phyloP scores from a whole-genome alignment of 129 eudicot species.

The Chrysanthemum makinoi region DNA sequence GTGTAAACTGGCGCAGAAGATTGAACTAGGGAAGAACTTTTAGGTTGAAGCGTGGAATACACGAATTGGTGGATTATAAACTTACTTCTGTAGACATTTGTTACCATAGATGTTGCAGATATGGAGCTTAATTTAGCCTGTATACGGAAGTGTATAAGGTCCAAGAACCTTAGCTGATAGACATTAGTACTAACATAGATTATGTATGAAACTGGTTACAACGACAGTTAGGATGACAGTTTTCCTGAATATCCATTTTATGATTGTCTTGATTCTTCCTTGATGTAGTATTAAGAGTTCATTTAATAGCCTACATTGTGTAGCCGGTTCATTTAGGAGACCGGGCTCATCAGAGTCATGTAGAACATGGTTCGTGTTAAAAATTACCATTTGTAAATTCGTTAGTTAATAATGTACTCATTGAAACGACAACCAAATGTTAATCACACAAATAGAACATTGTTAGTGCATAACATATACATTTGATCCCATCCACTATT shows the following conservation, averaged over 20 bases:
- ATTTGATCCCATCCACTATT: no score
- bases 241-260: slow-evolving; percentile 4
- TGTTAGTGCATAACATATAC: not conserved
- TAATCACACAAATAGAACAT: not conserved
- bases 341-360: no score
- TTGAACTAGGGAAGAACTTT: slow-evolving; percentile 73
- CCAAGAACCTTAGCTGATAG: slow-evolving; percentile 19
- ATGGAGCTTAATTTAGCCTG: slow-evolving; percentile 23
- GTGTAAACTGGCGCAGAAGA: slow-evolving; percentile 59
- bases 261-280: not conserved
- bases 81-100: slow-evolving; percentile 5
- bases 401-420: not conserved
- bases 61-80: slow-evolving; percentile 21
- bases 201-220: slow-evolving; percentile 16
- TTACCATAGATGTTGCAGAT: slow-evolving; percentile 15
- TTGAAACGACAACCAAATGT: not conserved
- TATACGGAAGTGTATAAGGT: slow-evolving; percentile 23
- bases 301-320: no score
- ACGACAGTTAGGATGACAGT: not conserved
- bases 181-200: slow-evolving; percentile 14
- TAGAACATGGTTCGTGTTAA: no score
- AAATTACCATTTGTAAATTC: no score
- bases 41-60: slow-evolving; percentile 31
- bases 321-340: no score
- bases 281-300: not conserved